Percentiles rank a stretch among this genome's conserved stretches.
phyloP scores from a whole-genome alignment of 352 stramenopile genomes.

The Phytophthora chlamydospora region DNA sequence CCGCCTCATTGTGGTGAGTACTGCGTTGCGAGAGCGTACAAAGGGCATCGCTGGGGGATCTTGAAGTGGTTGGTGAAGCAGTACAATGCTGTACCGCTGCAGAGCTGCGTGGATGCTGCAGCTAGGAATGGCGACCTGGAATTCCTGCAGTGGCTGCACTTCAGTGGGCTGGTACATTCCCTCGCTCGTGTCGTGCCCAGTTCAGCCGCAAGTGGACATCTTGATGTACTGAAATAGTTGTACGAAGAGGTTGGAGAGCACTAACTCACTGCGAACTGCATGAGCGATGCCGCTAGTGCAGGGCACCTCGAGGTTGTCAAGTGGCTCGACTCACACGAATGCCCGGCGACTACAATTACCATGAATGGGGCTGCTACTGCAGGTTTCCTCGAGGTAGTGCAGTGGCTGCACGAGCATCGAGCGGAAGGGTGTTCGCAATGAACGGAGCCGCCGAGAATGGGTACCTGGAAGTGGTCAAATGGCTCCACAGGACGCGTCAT shows the following conservation, averaged over 20 bases:
- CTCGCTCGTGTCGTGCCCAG: not conserved
- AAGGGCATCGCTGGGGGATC: not conserved
- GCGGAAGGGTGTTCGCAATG: constrained; percentile 1
- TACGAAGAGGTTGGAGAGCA: not conserved
- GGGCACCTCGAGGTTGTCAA: constrained; percentile 6
- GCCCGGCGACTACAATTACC: not conserved
- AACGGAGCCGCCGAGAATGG: constrained; percentile 3
- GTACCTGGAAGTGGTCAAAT: not conserved
- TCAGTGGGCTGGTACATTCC: not conserved
- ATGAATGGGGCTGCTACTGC: constrained; percentile 4
- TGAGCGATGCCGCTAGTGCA: constrained; percentile 1
- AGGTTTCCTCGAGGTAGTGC: constrained; percentile 5
- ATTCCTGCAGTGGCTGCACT: constrained; percentile 1
- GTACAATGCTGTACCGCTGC: not conserved
- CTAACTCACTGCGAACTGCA: not conserved
- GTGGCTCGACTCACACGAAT: constrained; percentile 6
- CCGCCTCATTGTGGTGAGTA: not conserved
- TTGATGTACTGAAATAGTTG: not conserved
- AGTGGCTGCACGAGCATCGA: not conserved
- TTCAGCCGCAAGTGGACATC: not conserved
- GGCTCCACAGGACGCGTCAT: not conserved
- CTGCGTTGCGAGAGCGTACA: not conserved
- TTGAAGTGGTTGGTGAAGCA: not conserved
- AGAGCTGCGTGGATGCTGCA: not conserved
- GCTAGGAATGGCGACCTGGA: constrained; percentile 2